Percentiles rank a stretch among this genome's conserved stretches.
These are phyloP conservation scores for Nigrograna mackinnonii DNA, from an alignment of 2,329 filamentous ascomycete species.

Conservation along the genomic window DNA sequence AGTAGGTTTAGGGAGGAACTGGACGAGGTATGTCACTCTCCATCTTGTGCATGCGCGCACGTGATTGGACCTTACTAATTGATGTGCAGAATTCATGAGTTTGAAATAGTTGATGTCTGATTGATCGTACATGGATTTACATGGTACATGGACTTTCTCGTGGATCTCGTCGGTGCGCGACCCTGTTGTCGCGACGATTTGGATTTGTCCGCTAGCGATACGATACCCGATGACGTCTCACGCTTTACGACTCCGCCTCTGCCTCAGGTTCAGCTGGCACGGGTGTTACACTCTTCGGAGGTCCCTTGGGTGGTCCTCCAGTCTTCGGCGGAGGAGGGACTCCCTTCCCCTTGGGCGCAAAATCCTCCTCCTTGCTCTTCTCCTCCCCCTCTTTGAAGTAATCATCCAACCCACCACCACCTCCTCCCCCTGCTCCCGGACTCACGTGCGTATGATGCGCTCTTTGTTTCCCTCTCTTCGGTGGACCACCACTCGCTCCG, in stretches of 20 bases:
- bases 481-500: slow-evolving; percentile 7
- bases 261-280: slow-evolving; percentile 14
- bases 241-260: slow-evolving; percentile 6
- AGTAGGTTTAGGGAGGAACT: slow-evolving; percentile 38
- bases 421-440: slow-evolving; percentile 25
- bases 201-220: too few relatives aligned
- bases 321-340: slow-evolving; percentile 37
- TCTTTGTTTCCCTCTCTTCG: slow-evolving; percentile 29
- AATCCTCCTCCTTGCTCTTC: slow-evolving; percentile 48
- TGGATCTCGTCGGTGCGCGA: too few relatives aligned
- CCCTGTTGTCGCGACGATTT: too few relatives aligned
- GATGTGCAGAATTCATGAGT: too few relatives aligned
- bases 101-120: not conserved
- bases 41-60: too few relatives aligned
- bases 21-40: too few relatives aligned
- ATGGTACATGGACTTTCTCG: not conserved
- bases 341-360: slow-evolving; percentile 31
- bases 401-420: slow-evolving; percentile 42
- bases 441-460: slow-evolving; percentile 35
- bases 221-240: too few relatives aligned
- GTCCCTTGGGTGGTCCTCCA: slow-evolving; percentile 42
- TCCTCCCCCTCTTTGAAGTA: slow-evolving; percentile 51
- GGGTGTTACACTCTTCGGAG: slow-evolving; percentile 30
- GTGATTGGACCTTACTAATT: too few relatives aligned
- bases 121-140: not conserved